Base-by-base conservation (phyloP, 371 early-diverging fungal genomes). In the Mortierella sp. region DNA sequence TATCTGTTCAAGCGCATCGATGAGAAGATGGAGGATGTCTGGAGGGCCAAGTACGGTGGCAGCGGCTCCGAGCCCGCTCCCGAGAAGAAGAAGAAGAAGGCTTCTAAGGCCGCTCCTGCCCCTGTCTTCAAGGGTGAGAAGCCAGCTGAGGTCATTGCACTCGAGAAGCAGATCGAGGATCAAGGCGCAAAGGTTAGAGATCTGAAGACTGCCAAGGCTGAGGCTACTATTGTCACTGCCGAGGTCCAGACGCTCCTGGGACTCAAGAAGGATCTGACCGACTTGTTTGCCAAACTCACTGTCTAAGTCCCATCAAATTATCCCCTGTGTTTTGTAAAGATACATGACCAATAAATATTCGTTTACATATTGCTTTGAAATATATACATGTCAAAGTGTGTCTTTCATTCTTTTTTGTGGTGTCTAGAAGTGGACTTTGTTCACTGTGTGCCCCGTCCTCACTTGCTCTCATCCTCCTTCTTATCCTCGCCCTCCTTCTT, bases 1-100 rank as follows among this genome's bases (percentile, higher is more conserved):
- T 94, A 97, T 72, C 87, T 99, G 62, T 99, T 99, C 82, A 89
- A 86, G 48, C 81, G 82, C 50, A 94, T 99, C 69, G 96, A 97
- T 58, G 93, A 93, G 64, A 87, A 89, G 81, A 82, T 84, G 83
- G 92, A 90, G 60, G 85, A 87, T 28, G 80, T 88, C 26, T 90
- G 83, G 84, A 81, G 91, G 58, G 57, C 55, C 34, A 89, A 88
- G 81, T 95, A 92, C 79, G 92, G 92, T 57, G 92, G 94, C 27
- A 81, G 79, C 42, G 76, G 79, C 12, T 44, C 50, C 21, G 78
- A 53, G 34, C 57, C 67, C 6, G 63, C 57, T 1, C 79, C 78
- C 19, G 70, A 72, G 68, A 79, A 83, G 76, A 80, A 76, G 50
- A 82, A 81, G 63, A 81, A 76, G 67, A 75, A 80, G 57, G 71